Base-by-base conservation (phyloP, 495 filamentous ascomycete species). In the Hypoxylon cercidicola region DNA sequence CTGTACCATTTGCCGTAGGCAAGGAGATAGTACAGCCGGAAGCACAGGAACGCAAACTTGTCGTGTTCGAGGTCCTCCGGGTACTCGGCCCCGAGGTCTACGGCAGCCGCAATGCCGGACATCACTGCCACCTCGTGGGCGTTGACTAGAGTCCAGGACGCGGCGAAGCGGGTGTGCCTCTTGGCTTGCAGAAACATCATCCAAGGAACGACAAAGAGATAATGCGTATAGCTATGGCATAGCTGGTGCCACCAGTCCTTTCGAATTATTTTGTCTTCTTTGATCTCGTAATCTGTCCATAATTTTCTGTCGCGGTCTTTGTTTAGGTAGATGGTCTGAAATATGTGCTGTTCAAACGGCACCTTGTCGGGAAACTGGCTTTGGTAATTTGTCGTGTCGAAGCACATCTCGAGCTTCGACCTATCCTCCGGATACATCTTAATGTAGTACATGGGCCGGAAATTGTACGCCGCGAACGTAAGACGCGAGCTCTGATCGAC, bases 161-260 rank as follows among this genome's bases (percentile, higher is more conserved):
- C 88, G 3, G 90, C 91, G 68, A 87, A 94, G 9, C 81, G 75
- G 0, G 90, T 93, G 25, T 81, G 78, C 39, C 85, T 87, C 60
- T 83, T 82, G 0, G 89, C 89, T 60, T 94, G 88, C n/a, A 94
- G 80, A 32, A 91, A 86, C 90, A 89, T 90, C 85, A 94, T 86
- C 63, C 90, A 88, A 0, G 90, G 88, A 37, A 92, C 86, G 6
- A 94, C 92, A 8, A 88, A 81, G 0, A 88, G 73, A 72, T 93
- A 94, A 71, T 96, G 92, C 61, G 90, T 90, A 84, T 87, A 93
- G 34, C 86, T 79, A 69, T 96, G 92, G 16, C 91, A 90, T 19
- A 93, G 85, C 72, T 93, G 91, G 70, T 93, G 91, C 91, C 92
- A 94, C 89, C 89, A 92, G 66, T 93, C 89, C 47, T 80, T 79